Conservation (phyloP, 352 stramenopile genomes). For the Poterioochromonas sp. region DNA sequence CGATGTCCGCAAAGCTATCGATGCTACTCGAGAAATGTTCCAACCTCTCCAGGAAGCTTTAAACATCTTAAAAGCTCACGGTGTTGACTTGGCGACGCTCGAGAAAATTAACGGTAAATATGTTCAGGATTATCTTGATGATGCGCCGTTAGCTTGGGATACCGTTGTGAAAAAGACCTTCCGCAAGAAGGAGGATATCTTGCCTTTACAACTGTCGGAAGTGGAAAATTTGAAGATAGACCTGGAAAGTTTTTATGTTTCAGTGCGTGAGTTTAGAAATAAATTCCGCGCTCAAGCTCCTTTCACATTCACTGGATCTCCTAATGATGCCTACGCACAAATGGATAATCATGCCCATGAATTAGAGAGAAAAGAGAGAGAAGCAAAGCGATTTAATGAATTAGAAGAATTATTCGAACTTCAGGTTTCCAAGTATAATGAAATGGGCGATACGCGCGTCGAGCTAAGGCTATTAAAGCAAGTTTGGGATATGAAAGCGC, state of each 20-base stretch:
- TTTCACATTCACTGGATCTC: conserved; percentile 43
- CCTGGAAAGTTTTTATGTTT: conserved; percentile 47
- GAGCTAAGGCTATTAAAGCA: conserved; percentile 71
- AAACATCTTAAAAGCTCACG: conserved; percentile 85
- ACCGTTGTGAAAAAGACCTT: conserved; percentile 83
- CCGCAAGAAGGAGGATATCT: conserved; percentile 77
- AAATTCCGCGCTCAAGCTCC: conserved; percentile 58
- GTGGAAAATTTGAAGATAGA: conserved; percentile 65
- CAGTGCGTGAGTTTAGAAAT: conserved; percentile 38
- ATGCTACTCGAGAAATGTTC: conserved; percentile 83
- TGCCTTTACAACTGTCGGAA: conserved; percentile 72
- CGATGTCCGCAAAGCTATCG: conserved; percentile 82
- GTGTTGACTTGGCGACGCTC: conserved; percentile 62
- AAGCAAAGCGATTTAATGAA: conserved; percentile 63
- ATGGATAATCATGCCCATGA: conserved; percentile 62
- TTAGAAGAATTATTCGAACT: conserved; percentile 82
- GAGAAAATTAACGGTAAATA: conserved; percentile 60
- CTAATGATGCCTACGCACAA: conserved; percentile 50
- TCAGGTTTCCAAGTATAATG: conserved; percentile 51
- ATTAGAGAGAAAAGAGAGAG: conserved; percentile 55
- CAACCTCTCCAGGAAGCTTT: conserved; percentile 82
- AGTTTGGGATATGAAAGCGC: conserved; percentile 64
- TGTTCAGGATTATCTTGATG: conserved; percentile 67
- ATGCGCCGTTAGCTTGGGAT: conserved; percentile 74
- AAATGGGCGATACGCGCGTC: conserved; percentile 45